Percentiles rank a stretch among this genome's conserved stretches.
These are phyloP conservation scores for Cyclotella baltica DNA, from an alignment of 108 stramenopile species.

Conservation along the genomic window DNA sequence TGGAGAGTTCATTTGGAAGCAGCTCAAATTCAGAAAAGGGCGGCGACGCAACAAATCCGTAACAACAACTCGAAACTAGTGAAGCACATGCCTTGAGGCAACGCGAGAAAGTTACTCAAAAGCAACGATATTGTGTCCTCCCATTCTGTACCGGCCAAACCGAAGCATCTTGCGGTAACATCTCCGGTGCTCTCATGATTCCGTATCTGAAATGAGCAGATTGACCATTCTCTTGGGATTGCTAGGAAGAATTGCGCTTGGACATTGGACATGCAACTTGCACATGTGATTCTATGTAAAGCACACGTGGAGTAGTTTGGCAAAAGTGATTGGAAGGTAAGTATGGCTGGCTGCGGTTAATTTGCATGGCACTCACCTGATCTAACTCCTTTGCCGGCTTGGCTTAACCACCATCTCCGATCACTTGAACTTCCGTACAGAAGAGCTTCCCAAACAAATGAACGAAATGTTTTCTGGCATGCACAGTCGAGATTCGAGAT, in stretches of 20 bases:
- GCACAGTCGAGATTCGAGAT: too few species aligned
- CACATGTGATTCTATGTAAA: slow-evolving; percentile 86
- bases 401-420: too few species aligned
- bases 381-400: too few species aligned
- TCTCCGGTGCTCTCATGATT: slow-evolving; percentile 76
- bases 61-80: slow-evolving; percentile 34
- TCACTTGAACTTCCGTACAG: too few species aligned
- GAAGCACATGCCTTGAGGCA: slow-evolving; percentile 34
- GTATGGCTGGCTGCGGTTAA: slow-evolving; percentile 94
- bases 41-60: slow-evolving; percentile 61
- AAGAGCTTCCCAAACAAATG: too few species aligned
- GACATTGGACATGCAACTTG: slow-evolving; percentile 86
- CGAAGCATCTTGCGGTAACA: slow-evolving; percentile 90
- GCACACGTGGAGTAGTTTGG: slow-evolving; percentile 78
- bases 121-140: slow-evolving; percentile 88
- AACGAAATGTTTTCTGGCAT: too few species aligned
- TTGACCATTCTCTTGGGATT: slow-evolving; percentile 90
- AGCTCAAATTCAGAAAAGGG: slow-evolving; percentile 93
- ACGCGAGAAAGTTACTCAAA: slow-evolving; percentile 77
- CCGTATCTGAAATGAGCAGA: slow-evolving; percentile 91
- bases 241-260: slow-evolving; percentile 94
- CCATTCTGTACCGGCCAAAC: slow-evolving; percentile 90
- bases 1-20: slow-evolving; percentile 98
- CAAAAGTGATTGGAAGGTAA: slow-evolving; percentile 94
- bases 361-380: too few species aligned